Base-by-base conservation (phyloP, 352 stramenopile species). In the Phytophthora capsici region DNA sequence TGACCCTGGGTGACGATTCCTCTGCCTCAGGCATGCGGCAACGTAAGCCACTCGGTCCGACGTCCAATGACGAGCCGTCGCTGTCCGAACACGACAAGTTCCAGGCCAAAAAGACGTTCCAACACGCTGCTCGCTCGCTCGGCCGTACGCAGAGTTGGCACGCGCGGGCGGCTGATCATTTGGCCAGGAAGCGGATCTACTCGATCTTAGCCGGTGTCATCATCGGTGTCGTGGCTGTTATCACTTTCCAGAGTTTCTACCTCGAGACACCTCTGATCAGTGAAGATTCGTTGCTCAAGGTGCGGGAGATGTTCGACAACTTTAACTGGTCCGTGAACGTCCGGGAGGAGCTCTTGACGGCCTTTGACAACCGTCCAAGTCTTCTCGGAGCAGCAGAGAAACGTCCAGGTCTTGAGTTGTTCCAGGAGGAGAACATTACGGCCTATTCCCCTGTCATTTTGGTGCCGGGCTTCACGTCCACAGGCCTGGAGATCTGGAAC, bases 401-500 rank as follows among this genome's bases (percentile, higher is more conserved):
- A 25, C 86, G 86, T 0, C 86, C 86, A 0, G 84, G 86, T 0
- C 52, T 88, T 3, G 26, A 79, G 25, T 69, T 92, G 20, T 69
- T 63, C 17, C 63, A 77, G 5, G 59, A 87, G 14, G 64, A 87
- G 28, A 81, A 85, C 20, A 43, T 92, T 19, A 75, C 63, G 46
- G 82, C 80, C 23, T 73, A 84, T 66, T 92, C 82, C 43, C 86
- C 86, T 5, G 82, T 98, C 3, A 78, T 99, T 13, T 82, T 99
- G 43, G 61, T 99, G 13, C 96, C 95, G 4, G 95, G 96, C 9
- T 98, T 99, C 67, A 86, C 96, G 20, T 98, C 93, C 25, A 97
- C 93, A 14, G 93, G 91, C 2, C 82, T 99, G 16, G 96, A 99
- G 73, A 88, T 98, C 56, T 99, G 96, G 96, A 78, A 93, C 37